phyloP scores from a whole-genome alignment of 192 early-diverging fungal genomes.

The Coemansia sp. region DNA sequence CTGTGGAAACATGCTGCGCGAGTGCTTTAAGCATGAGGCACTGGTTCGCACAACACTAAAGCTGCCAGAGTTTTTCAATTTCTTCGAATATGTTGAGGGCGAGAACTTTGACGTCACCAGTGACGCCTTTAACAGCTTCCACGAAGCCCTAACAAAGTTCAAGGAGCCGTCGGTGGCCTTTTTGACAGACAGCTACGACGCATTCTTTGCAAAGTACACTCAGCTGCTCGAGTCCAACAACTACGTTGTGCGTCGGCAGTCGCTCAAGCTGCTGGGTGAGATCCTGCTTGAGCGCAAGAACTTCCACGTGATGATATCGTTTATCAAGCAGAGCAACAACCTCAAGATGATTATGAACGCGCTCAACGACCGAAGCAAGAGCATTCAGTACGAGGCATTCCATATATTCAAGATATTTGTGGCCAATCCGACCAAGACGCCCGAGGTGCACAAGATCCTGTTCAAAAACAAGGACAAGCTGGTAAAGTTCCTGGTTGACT shows the following conservation, averaged over 20 bases:
- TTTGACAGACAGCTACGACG: slow-evolving; percentile 85
- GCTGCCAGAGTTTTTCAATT: slow-evolving; percentile 86
- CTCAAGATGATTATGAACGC: slow-evolving; percentile 98
- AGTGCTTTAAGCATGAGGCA: slow-evolving; percentile 93
- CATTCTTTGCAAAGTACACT: slow-evolving; percentile 69
- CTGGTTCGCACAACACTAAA: slow-evolving; percentile 84
- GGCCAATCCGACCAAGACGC: slow-evolving; percentile 95
- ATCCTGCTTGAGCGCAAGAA: slow-evolving; percentile 94
- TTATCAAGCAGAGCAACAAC: slow-evolving; percentile 89
- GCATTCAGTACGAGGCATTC: slow-evolving; percentile 99
- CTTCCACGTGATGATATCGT: slow-evolving; percentile 92
- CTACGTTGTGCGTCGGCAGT: slow-evolving; percentile 98
- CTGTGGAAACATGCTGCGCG: slow-evolving; percentile 96
- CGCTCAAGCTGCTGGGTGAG: slow-evolving; percentile 97
- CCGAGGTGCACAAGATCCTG: slow-evolving; percentile 88
- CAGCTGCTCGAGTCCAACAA: slow-evolving; percentile 83
- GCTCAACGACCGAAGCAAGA: slow-evolving; percentile 90
- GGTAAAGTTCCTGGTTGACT: slow-evolving; percentile 80
- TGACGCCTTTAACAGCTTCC: slow-evolving; percentile 98
- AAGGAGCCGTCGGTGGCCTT: slow-evolving; percentile 90
- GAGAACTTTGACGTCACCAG: slow-evolving; percentile 98
- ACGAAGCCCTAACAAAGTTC: slow-evolving; percentile 94
- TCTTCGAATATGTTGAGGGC: slow-evolving; percentile 95
- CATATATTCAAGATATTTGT: slow-evolving; percentile 99
- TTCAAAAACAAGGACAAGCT: slow-evolving; percentile 89